Evolutionary conservation across 768 basidiomycete genomes (phyloP).

Genomic region (Mycena latifolia): DNA sequence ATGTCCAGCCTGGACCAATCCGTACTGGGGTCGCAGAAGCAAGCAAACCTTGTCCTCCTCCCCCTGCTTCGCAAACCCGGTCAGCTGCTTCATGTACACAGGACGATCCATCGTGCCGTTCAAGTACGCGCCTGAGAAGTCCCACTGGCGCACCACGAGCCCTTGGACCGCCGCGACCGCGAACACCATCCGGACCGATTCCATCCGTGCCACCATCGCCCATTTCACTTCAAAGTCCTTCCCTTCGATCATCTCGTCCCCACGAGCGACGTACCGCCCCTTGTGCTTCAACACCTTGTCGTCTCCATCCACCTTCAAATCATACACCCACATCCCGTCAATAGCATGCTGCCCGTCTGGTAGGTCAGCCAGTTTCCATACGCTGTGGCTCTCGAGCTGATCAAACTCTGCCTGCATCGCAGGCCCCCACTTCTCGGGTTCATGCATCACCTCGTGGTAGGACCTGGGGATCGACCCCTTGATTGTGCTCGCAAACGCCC

Average conservation of each 20-base stretch:
- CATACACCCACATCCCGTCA: conserved; percentile 58
- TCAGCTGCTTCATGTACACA: conserved; percentile 24
- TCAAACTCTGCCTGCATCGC: conserved; percentile 21
- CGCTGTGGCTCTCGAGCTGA: conserved; percentile 15
- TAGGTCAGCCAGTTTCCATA: conserved; percentile 21
- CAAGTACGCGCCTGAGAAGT: conserved; percentile 17
- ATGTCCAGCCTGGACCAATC: conserved; percentile 17
- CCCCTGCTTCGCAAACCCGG: conserved; percentile 25
- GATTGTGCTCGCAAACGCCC: conserved; percentile 14
- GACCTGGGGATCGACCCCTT: conserved; percentile 9
- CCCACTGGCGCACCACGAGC: conserved; percentile 7
- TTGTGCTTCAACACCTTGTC: conserved; percentile 51
- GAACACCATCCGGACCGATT: conserved; percentile 26
- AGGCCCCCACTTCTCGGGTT: conserved; percentile 2
- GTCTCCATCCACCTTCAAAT: conserved; percentile 47
- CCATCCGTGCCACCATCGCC: conserved; percentile 30
- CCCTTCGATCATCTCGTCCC: conserved; percentile 11
- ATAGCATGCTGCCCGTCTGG: conserved; percentile 31
- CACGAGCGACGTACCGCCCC: conserved; percentile 38
- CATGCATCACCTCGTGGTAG: conserved; percentile 25
- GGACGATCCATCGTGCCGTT: conserved; percentile 18
- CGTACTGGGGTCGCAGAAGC: conserved; percentile 17
- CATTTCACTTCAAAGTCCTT: conserved; percentile 23
- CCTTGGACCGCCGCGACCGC: conserved; percentile 21
- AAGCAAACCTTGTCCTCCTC: no score